These are phyloP conservation scores for Plasmodiophora brassicae DNA, from an alignment of 208 protist genomes.

Conservation along the genomic window DNA sequence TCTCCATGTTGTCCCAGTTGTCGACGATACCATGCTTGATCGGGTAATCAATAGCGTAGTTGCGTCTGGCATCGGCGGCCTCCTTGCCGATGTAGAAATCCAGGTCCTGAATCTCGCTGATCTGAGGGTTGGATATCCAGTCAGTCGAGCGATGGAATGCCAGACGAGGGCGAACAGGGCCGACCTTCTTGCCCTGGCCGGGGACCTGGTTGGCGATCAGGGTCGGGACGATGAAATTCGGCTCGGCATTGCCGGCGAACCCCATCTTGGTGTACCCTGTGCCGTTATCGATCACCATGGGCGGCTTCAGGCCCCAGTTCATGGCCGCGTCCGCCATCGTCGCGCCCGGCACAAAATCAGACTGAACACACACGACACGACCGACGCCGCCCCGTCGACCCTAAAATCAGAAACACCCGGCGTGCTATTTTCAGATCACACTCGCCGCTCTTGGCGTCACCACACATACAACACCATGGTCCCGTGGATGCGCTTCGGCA, in stretches of 20 bases:
- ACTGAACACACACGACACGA: too few species aligned
- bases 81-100: conserved; percentile 91
- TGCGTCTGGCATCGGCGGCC: conserved; percentile 56
- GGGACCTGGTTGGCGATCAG: conserved; percentile 65
- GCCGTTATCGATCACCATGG: conserved; percentile 95
- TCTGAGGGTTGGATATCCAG: too few species aligned
- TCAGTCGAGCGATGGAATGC: too few species aligned
- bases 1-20: conserved; percentile 95
- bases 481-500: too few species aligned
- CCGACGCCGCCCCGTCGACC: too few species aligned
- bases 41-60: conserved; percentile 70
- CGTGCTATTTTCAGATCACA: too few species aligned
- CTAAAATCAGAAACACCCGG: too few species aligned
- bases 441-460: too few species aligned
- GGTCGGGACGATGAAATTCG: conserved; percentile 87
- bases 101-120: conserved; percentile 72
- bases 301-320: conserved; percentile 55
- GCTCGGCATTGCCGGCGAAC: conserved; percentile 89
- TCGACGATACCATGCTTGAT: conserved; percentile 84
- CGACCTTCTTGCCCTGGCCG: not conserved
- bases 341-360: too few species aligned
- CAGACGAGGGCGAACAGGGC: too few species aligned
- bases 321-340: not conserved
- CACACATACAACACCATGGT: too few species aligned
- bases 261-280: conserved; percentile 97